Conservation (phyloP, 2,329 filamentous ascomycete species). For the Peltaster fructicola region DNA sequence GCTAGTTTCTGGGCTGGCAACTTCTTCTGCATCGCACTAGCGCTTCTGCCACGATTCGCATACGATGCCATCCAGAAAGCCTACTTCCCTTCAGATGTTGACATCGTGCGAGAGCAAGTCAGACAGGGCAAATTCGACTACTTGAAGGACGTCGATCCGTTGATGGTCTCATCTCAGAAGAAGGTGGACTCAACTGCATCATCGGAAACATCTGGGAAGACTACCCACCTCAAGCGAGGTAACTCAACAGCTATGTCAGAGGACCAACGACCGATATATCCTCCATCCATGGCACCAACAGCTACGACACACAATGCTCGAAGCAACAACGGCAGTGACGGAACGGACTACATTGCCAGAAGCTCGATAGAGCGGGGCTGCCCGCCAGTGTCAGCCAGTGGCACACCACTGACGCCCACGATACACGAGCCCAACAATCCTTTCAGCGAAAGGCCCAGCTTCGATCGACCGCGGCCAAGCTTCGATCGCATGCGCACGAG, state of each 20-base stretch:
- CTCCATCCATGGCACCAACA: constrained; percentile 67
- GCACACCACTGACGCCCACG: constrained; percentile 14
- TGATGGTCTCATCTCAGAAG: constrained; percentile 21
- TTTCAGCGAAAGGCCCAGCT: constrained; percentile 32
- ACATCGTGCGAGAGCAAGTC: constrained; percentile 89
- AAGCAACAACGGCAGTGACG: constrained; percentile 84
- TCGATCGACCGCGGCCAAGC: constrained; percentile 60
- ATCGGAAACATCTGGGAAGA: constrained; percentile 37
- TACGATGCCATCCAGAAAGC: constrained; percentile 85
- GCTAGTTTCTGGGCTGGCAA: constrained; percentile 77
- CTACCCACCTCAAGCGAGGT: constrained; percentile 27
- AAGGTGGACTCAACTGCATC: constrained; percentile 37
- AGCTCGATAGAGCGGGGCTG: constrained; percentile 23
- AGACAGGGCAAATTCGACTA: constrained; percentile 66
- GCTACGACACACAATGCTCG: constrained; percentile 60
- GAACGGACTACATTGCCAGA: constrained; percentile 59
- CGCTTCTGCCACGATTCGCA: constrained; percentile 71
- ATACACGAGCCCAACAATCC: constrained; percentile 10
- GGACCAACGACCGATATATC: constrained; percentile 82
- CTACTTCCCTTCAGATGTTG: constrained; percentile 78
- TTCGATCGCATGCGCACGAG: constrained; percentile 74
- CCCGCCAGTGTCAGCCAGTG: constrained; percentile 13
- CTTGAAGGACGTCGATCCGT: constrained; percentile 38
- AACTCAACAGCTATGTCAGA: constrained; percentile 51
- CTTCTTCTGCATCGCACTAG: constrained; percentile 61